These are phyloP conservation scores for Trichoderma orchidacearum DNA, from an alignment of 495 filamentous ascomycete genomes.

Conservation along the genomic window DNA sequence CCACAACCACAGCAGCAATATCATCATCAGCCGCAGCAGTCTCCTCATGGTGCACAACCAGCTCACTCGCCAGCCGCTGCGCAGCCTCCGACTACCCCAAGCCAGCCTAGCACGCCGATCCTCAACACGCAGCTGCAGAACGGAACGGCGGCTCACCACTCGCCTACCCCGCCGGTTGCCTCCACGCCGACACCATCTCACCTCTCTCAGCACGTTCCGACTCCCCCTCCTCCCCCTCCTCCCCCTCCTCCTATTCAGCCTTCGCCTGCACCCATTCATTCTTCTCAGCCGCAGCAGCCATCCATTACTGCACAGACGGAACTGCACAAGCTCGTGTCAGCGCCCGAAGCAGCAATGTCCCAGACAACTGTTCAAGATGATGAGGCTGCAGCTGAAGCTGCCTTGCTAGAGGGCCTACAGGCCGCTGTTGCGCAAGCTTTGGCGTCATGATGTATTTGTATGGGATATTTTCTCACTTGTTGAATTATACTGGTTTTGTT, in stretches of 20 bases:
- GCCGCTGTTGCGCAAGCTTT: background rate
- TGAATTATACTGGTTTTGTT: too few relatives aligned
- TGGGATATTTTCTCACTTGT: background rate
- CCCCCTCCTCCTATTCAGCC: too few relatives aligned
- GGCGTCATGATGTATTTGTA: background rate
- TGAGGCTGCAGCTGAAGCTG: background rate
- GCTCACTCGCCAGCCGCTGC: background rate
- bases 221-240: too few relatives aligned
- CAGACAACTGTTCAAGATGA: background rate
- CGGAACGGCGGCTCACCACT: background rate
- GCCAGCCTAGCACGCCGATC: background rate
- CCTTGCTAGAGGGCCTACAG: background rate
- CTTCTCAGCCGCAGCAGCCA: background rate
- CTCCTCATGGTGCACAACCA: background rate
- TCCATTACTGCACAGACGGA: background rate
- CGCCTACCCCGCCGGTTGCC: background rate
- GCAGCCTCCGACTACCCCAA: background rate
- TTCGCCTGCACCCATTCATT: background rate
- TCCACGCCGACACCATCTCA: background rate
- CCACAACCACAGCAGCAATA: background rate
- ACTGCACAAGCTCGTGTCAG: background rate
- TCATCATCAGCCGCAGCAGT: background rate
- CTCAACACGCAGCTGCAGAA: background rate
- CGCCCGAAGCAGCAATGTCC: background rate
- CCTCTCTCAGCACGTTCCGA: background rate